Conservation (phyloP, 2,329 filamentous ascomycete species). For the Aschersonia sp. region DNA sequence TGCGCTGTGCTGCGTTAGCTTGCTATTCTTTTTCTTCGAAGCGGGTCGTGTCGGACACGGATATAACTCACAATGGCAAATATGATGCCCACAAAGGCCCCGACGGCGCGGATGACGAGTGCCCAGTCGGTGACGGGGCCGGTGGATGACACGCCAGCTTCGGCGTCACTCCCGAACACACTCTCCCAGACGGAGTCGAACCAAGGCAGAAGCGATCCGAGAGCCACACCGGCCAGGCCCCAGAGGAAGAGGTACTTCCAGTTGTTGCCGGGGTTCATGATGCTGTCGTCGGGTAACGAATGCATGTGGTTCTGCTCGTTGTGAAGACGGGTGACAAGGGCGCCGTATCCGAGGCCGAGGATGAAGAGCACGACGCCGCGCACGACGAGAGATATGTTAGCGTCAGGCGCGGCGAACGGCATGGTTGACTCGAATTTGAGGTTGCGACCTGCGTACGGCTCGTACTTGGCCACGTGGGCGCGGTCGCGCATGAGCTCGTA, state of each 20-base stretch:
- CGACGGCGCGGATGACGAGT: constrained; percentile 39
- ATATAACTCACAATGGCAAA: constrained; percentile 57
- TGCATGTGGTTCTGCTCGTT: constrained; percentile 47
- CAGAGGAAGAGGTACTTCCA: constrained; percentile 66
- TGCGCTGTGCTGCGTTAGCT: constrained; percentile 40
- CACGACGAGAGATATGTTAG: constrained; percentile 33
- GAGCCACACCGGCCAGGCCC: constrained; percentile 62
- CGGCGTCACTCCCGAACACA: constrained; percentile 23
- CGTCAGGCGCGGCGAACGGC: constrained; percentile 10
- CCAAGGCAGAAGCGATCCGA: constrained; percentile 74
- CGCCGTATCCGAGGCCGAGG: constrained; percentile 71
- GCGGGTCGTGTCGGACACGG: neutral
- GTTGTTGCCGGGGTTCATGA: constrained; percentile 27
- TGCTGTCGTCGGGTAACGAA: constrained; percentile 34
- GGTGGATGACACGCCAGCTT: constrained; percentile 12
- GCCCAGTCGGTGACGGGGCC: constrained; percentile 57
- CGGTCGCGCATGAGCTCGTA: constrained; percentile 28
- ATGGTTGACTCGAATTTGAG: constrained; percentile 9
- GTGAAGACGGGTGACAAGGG: constrained; percentile 68
- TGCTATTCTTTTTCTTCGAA: neutral
- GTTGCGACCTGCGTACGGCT: constrained; percentile 17
- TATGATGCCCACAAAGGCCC: constrained; percentile 46
- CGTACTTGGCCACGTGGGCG: constrained; percentile 17
- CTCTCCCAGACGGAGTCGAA: constrained; percentile 65
- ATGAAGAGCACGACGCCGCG: constrained; percentile 56